Evolutionary conservation across 441 rosid genomes (phyloP).

Genomic region (Theobroma grandiflorum): DNA sequence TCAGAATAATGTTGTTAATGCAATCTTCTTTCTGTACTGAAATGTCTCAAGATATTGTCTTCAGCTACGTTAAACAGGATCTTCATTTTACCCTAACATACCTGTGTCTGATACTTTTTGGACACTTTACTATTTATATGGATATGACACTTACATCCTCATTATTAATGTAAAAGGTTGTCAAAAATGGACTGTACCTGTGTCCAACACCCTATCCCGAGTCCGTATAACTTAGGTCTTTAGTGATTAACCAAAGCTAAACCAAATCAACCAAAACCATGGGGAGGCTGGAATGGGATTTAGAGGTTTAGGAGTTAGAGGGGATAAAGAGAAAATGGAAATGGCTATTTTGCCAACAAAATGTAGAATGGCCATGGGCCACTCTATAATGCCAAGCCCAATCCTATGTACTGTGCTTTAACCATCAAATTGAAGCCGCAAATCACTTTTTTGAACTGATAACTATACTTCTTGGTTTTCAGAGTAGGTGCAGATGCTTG

Average conservation of each 20-base stretch:
- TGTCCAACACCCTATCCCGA: no score
- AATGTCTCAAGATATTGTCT: neutral
- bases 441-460: neutral
- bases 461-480: slow-evolving; percentile 35
- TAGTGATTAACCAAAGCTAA: neutral
- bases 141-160: no score
- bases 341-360: neutral
- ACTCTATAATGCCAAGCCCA: neutral
- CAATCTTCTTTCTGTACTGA: neutral
- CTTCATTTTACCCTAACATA: no score
- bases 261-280: neutral
- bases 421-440: slow-evolving; percentile 2
- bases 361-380: neutral
- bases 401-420: neutral
- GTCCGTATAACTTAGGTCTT: no score
- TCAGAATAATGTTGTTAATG: neutral
- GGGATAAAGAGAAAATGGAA: slow-evolving; percentile 2
- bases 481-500: slow-evolving; percentile 90
- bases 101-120: no score
- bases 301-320: slow-evolving; percentile 13
- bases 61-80: no score
- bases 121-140: no score
- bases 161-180: no score
- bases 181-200: no score
- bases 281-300: neutral